Percentiles rank a stretch among this genome's conserved stretches.
phyloP scores from a whole-genome alignment of 2,329 filamentous ascomycete species.

The Fusarium annulatum region DNA sequence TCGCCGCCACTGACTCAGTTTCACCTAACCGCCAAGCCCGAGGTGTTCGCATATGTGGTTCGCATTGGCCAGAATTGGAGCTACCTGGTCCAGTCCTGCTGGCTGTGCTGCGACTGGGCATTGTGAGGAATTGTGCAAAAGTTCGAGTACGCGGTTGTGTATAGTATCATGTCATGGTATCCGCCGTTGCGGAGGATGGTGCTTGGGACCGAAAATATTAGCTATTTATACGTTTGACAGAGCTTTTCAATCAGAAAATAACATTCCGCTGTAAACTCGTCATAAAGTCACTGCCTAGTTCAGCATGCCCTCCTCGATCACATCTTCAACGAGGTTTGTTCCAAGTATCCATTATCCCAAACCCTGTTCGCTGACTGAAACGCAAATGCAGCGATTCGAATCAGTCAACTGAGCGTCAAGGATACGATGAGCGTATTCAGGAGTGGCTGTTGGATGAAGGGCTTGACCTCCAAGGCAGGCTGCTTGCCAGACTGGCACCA shows the following conservation, averaged over 20 bases:
- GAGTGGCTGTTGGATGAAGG: not conserved
- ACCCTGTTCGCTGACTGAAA: not conserved
- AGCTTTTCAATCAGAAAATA: not conserved
- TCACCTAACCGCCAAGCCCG: not conserved
- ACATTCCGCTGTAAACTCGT: not conserved
- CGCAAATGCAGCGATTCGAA: not conserved
- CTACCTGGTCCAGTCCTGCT: not conserved
- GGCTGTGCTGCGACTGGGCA: not conserved
- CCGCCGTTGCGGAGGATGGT: too few relatives aligned
- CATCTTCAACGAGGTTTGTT: not conserved
- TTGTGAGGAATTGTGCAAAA: not conserved
- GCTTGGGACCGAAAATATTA: too few relatives aligned
- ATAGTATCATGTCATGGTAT: too few relatives aligned
- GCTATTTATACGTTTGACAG: too few relatives aligned
- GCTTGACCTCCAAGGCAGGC: too few relatives aligned
- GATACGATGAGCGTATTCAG: too few relatives aligned
- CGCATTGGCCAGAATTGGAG: not conserved
- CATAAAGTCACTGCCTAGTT: not conserved
- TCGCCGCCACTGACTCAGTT: not conserved
- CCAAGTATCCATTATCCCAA: not conserved
- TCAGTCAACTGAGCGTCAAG: too few relatives aligned
- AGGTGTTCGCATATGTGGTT: not conserved
- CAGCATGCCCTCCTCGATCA: not conserved
- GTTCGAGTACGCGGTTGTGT: not conserved
- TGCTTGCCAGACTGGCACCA: too few relatives aligned